These are phyloP conservation scores for Fraxinus excelsior DNA, from an alignment of 257 asterid genomes.

Conservation along the genomic window DNA sequence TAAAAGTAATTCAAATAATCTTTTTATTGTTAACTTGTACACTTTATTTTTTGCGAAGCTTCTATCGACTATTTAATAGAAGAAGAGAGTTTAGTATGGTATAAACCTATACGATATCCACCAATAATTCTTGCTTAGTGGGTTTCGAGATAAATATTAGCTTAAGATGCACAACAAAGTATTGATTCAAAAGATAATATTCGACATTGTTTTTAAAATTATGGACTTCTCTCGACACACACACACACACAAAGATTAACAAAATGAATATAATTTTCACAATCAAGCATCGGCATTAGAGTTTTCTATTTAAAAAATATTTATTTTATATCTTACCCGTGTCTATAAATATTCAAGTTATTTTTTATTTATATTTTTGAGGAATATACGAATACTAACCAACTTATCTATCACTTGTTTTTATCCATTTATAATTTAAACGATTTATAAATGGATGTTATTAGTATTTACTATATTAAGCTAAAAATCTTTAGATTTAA, in stretches of 20 bases:
- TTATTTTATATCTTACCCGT: no score
- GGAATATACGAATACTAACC: no score
- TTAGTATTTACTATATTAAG: no score
- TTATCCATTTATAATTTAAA: no score
- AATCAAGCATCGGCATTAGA: no score
- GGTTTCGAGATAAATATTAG: background rate
- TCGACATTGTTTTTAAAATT: background rate
- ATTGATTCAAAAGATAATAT: background rate
- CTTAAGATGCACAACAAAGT: background rate
- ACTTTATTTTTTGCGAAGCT: background rate
- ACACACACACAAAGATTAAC: background rate
- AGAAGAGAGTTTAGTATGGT: background rate
- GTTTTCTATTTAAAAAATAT: no score
- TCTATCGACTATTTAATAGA: background rate
- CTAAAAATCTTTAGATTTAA: background rate
- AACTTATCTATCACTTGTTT: no score
- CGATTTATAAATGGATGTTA: no score
- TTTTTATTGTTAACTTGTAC: background rate
- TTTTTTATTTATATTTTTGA: no score
- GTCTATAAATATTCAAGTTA: no score
- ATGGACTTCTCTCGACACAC: background rate
- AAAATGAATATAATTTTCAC: background rate
- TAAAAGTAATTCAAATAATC: background rate
- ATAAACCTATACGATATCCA: background rate
- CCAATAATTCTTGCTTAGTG: conserved; percentile 9